These are phyloP conservation scores for Physcia stellaris DNA, from an alignment of 495 filamentous ascomycete species.

Conservation along the genomic window DNA sequence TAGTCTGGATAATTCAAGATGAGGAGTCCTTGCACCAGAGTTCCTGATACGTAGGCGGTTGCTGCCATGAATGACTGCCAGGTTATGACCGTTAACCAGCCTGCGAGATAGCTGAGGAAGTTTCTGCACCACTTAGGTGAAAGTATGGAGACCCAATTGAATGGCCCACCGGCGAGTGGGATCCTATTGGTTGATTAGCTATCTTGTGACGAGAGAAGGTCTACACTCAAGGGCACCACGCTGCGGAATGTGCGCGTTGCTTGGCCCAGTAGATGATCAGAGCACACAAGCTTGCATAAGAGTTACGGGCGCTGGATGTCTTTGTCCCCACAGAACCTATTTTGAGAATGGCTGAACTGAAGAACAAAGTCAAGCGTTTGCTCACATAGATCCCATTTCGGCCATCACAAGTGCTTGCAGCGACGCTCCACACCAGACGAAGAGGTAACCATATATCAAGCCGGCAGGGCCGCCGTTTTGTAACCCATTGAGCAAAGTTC, in stretches of 20 bases:
- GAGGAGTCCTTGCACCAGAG: conserved; percentile 29
- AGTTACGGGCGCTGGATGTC: no score
- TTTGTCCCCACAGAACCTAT: background rate
- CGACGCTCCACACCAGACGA: conserved; percentile 29
- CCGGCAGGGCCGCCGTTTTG: conserved; percentile 36
- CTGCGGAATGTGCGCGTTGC: no score
- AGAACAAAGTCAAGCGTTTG: background rate
- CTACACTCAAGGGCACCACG: no score
- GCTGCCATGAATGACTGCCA: conserved; percentile 29
- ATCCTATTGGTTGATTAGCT: conserved; percentile 17
- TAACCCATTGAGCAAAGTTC: conserved; percentile 4
- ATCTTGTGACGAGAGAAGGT: no score
- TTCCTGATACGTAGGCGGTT: conserved; percentile 24
- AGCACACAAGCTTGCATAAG: no score
- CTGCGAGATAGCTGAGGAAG: conserved; percentile 31
- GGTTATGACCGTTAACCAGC: conserved; percentile 30
- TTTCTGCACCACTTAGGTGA: conserved; percentile 23
- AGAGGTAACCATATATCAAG: conserved; percentile 37
- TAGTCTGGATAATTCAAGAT: conserved; percentile 24
- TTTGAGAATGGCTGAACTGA: background rate
- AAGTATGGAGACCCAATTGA: conserved; percentile 26
- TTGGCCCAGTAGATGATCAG: no score
- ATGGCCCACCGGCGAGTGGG: conserved; percentile 31
- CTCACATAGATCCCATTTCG: conserved; percentile 30
- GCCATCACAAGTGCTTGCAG: conserved; percentile 22